Percentiles rank a stretch among this genome's conserved stretches.
Conservation (phyloP, 352 stramenopile species). For the Achlya hypogyna region DNA sequence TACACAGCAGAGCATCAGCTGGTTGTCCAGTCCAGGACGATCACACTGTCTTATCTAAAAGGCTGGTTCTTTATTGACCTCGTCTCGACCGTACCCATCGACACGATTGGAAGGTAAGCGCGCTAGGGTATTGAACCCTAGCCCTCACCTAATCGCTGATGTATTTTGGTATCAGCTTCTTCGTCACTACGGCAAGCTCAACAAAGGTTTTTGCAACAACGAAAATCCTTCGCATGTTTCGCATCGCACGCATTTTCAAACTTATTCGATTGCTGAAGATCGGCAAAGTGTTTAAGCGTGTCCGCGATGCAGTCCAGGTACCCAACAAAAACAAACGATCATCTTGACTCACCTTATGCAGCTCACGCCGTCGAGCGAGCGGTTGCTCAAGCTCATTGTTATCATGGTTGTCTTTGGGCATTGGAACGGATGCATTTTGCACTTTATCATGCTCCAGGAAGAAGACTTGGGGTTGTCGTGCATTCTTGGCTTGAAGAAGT, state of each 20-base stretch:
- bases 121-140: too few species aligned
- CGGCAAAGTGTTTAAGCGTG: constrained; percentile 25
- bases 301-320: constrained; percentile 63
- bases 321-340: not conserved
- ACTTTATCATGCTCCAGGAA: constrained; percentile 56
- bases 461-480: constrained; percentile 46
- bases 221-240: constrained; percentile 15
- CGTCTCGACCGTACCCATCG: constrained; percentile 73
- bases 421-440: constrained; percentile 77
- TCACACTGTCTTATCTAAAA: constrained; percentile 59
- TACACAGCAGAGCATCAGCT: constrained; percentile 65
- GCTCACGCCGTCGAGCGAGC: constrained; percentile 60
- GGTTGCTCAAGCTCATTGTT: constrained; percentile 47
- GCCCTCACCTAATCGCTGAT: too few species aligned
- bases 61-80: constrained; percentile 77
- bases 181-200: not conserved
- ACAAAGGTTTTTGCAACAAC: not conserved
- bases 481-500: not conserved
- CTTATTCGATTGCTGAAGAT: constrained; percentile 13
- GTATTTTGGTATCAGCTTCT: not conserved
- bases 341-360: constrained; percentile 6
- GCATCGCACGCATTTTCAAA: constrained; percentile 14
- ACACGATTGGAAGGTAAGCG: constrained; percentile 41
- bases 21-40: constrained; percentile 44
- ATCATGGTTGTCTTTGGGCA: constrained; percentile 76